Evolutionary conservation across 331 rosid genomes (phyloP).

Genomic region (Spiraea crenata): DNA sequence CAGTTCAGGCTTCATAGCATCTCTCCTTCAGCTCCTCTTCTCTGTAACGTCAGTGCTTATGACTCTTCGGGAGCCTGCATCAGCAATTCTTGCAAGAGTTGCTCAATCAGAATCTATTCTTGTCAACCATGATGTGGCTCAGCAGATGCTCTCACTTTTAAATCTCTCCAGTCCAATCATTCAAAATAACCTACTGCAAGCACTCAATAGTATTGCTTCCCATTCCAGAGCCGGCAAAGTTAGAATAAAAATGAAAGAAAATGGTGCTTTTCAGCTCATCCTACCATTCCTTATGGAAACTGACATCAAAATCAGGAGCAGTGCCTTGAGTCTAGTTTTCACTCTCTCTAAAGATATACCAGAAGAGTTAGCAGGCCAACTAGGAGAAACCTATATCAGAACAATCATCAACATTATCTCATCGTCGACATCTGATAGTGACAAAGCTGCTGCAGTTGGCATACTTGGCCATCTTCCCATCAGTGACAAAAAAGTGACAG

Average conservation of each 20-base stretch:
- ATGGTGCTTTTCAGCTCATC: conserved; percentile 79
- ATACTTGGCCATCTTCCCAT: conserved; percentile 67
- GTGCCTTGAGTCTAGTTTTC: conserved; percentile 54
- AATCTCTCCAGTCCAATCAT: conserved; percentile 80
- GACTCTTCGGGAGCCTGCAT: conserved; percentile 91
- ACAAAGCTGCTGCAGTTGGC: conserved; percentile 69
- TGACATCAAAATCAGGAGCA: conserved; percentile 45
- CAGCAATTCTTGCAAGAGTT: conserved; percentile 79
- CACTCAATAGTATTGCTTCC: conserved; percentile 73
- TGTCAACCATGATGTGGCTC: conserved; percentile 58
- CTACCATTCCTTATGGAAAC: conserved; percentile 70
- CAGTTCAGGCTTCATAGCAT: conserved; percentile 59
- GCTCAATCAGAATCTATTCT: conserved; percentile 74
- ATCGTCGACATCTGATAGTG: conserved; percentile 47
- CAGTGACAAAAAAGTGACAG: conserved; percentile 64
- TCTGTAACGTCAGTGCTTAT: conserved; percentile 96
- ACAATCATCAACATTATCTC: conserved; percentile 50
- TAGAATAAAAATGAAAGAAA: conserved; percentile 69
- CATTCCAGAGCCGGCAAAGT: conserved; percentile 63
- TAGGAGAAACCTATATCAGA: conserved; percentile 55
- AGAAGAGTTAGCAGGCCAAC: conserved; percentile 67
- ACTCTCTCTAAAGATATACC: conserved; percentile 73
- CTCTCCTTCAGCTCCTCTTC: conserved; percentile 85
- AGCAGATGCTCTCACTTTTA: conserved; percentile 88
- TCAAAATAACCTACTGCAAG: conserved; percentile 75